These are phyloP conservation scores for Diplodia scrobiculata DNA, from an alignment of 2,329 filamentous ascomycete genomes.

Conservation along the genomic window DNA sequence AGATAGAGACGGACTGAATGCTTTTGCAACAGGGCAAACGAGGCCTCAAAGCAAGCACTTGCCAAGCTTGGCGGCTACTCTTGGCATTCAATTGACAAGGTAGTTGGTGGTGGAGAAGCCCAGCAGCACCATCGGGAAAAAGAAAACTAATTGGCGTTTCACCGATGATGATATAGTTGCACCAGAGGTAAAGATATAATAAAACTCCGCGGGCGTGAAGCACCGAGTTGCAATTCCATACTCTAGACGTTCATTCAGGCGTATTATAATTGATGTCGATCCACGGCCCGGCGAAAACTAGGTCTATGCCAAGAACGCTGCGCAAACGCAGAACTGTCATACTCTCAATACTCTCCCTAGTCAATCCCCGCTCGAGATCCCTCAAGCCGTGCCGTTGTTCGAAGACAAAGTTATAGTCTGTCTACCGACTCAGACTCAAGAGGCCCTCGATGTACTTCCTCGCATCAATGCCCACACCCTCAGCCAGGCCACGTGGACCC, in stretches of 20 bases:
- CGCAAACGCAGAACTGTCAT: background rate
- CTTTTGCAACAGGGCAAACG: too few relatives aligned
- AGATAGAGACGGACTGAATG: too few relatives aligned
- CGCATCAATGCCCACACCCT: slow-evolving; percentile 77
- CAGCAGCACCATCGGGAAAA: too few relatives aligned
- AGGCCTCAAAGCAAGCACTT: background rate
- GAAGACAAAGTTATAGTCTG: background rate
- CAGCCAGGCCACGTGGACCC: slow-evolving; percentile 64
- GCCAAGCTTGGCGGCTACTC: background rate
- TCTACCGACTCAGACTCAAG: slow-evolving; percentile 60
- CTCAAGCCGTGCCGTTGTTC: background rate
- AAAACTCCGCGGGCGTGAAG: background rate
- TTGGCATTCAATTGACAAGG: background rate
- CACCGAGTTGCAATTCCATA: background rate
- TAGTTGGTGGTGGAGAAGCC: too few relatives aligned
- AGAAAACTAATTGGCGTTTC: background rate
- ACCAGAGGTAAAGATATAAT: background rate
- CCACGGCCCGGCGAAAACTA: background rate
- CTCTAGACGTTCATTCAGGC: background rate
- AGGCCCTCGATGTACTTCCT: slow-evolving; percentile 73
- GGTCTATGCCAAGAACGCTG: background rate
- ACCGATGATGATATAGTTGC: background rate
- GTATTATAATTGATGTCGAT: background rate
- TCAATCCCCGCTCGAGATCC: background rate
- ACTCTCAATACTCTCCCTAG: too few relatives aligned